phyloP scores from a whole-genome alignment of 2,329 filamentous ascomycete genomes.

The Fusarium begoniae region DNA sequence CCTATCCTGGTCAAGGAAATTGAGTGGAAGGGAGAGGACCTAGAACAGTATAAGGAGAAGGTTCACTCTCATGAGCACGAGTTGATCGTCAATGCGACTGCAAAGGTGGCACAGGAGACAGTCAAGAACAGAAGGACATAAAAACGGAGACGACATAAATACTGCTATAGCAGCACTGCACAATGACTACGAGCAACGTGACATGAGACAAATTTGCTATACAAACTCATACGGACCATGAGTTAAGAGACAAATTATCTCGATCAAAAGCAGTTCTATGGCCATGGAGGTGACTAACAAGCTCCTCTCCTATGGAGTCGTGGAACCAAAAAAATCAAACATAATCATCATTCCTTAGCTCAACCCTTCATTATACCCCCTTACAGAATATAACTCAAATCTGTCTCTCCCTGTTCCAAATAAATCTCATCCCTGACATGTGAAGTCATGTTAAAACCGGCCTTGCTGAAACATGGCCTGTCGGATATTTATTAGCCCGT shows the following conservation, averaged over 20 bases:
- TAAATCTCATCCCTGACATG: neutral
- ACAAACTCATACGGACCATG: neutral
- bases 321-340: neutral
- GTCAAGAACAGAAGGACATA: conserved; percentile 26
- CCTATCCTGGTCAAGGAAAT: conserved; percentile 78
- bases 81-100: conserved; percentile 79
- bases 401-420: neutral
- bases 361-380: neutral
- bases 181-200: neutral
- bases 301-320: neutral
- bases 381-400: neutral
- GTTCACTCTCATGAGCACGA: conserved; percentile 82
- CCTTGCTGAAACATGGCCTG: conserved; percentile 10
- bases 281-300: neutral
- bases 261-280: neutral
- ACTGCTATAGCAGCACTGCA: neutral
- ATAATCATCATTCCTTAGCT: neutral
- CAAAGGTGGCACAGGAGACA: conserved; percentile 56
- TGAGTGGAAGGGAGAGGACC: conserved; percentile 68
- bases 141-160: neutral
- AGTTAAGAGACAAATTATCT: neutral
- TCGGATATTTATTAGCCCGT: conserved; percentile 29
- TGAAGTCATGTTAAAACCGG: neutral
- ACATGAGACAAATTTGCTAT: neutral
- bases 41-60: conserved; percentile 73